phyloP scores from a whole-genome alignment of 2,329 filamentous ascomycete species.

The Colletotrichum endophyticum region DNA sequence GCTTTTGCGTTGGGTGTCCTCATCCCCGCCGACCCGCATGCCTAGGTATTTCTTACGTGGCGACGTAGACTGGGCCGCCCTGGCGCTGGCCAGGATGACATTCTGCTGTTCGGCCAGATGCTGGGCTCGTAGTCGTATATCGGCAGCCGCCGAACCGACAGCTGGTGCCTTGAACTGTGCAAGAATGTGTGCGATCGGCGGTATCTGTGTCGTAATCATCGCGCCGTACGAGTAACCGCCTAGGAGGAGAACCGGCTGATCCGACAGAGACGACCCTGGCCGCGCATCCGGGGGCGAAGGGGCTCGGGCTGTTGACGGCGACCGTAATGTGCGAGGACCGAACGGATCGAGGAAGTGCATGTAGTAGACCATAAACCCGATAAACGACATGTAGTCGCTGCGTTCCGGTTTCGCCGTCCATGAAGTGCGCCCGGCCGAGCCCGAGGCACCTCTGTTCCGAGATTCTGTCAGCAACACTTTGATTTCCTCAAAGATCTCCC shows the following conservation, averaged over 20 bases:
- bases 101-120: constrained; percentile 71
- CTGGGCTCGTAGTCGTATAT: constrained; percentile 73
- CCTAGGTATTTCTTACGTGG: constrained; percentile 33
- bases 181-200: constrained; percentile 65
- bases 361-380: constrained; percentile 81
- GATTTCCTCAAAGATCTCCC: neutral
- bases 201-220: constrained; percentile 77
- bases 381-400: constrained; percentile 81
- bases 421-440: constrained; percentile 78
- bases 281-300: constrained; percentile 6
- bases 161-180: constrained; percentile 59
- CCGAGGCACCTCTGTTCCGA: constrained; percentile 70
- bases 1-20: constrained; percentile 44
- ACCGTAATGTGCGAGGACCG: neutral
- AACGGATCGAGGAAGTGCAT: constrained; percentile 62
- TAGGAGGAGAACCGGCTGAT: constrained; percentile 57
- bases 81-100: constrained; percentile 43
- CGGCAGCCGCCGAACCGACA: constrained; percentile 63
- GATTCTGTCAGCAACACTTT: neutral
- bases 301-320: neutral
- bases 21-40: constrained; percentile 56
- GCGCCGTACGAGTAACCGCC: constrained; percentile 93
- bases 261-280: neutral
- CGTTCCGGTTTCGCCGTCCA: constrained; percentile 86
- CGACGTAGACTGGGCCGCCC: constrained; percentile 33